Evolutionary conservation across 805 yeast genomes (phyloP), one percentile per base, ranked within the genome.

Genomic region (Zygoascus tannicola): DNA sequence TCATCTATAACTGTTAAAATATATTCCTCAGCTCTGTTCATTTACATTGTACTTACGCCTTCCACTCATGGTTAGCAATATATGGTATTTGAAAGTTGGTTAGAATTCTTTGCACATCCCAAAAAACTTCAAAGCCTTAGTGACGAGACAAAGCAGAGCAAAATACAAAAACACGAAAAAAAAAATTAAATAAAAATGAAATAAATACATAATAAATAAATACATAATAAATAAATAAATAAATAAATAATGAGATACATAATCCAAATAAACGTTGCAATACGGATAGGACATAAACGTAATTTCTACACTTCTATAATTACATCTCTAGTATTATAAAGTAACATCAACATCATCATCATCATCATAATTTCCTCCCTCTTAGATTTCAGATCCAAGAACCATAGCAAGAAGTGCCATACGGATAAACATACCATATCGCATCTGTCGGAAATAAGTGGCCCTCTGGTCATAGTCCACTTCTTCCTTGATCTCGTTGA

Each of bases 381-480:
- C 28, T 47, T 69, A 84, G 52, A 81, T 78, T 63, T 86, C 96
- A 58, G 85, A 87, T 60, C 97, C 97, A 67, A 92, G 80, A 51
- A 94, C 98, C 95, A 92, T 83, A 44, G 97, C 95, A 62, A 92
- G 75, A 56, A 92, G 72, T 8, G 99, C 98, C 99, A 92, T 92
- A 75, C 99, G 87, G 38, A 94, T 95, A 62, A 81, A 92, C 64
- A 92, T 74, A 50, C 99, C 99, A 63, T 92, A 90, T 67, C 94
- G 83, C 98, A 92, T 92, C 74, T 92, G 97, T 78, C 99, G 84
- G 76, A 92, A 92, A 73, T 92, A 92, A 47, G 98, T 97, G 53
- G 98, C 97, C 67, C 99, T 84, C 67, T 90, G 97, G 68, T 92
- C 99, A 62, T 90, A 92, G 66, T 92, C 99, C 59, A 92, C 97